Conservation (phyloP, 2,329 filamentous ascomycete species). For the Alternaria arborescens region DNA sequence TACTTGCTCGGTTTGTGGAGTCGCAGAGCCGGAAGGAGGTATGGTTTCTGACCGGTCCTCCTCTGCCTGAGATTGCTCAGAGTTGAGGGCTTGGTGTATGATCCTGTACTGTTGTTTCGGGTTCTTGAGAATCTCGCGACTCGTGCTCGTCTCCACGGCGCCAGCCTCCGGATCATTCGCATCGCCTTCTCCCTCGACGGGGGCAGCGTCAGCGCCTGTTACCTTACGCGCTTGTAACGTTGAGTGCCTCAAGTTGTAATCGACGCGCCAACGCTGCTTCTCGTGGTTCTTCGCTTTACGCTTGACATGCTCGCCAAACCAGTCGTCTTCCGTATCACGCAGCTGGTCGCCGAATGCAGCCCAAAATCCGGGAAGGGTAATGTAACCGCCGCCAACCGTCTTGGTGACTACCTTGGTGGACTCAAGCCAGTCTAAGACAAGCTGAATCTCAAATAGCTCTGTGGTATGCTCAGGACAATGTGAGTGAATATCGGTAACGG, state of each 20-base stretch:
- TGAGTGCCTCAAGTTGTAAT: slow-evolving; percentile 32
- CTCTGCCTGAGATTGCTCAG: not conserved
- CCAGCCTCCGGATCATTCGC: not conserved
- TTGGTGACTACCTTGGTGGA: slow-evolving; percentile 34
- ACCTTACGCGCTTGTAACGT: slow-evolving; percentile 14
- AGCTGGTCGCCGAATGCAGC: slow-evolving; percentile 45
- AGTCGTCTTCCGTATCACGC: slow-evolving; percentile 38
- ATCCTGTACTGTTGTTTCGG: slow-evolving; percentile 34
- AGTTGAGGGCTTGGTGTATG: slow-evolving; percentile 19
- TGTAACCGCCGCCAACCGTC: slow-evolving; percentile 30
- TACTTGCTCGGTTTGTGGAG: not conserved
- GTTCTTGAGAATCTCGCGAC: slow-evolving; percentile 26
- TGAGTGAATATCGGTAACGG: slow-evolving; percentile 61
- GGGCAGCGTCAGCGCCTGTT: not conserved
- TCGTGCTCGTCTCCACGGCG: slow-evolving; percentile 4
- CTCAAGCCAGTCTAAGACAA: slow-evolving; percentile 44
- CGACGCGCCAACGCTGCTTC: slow-evolving; percentile 34
- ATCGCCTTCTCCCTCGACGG: not conserved
- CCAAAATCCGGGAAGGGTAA: slow-evolving; percentile 38
- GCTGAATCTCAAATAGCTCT: slow-evolving; percentile 46
- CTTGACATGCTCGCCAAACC: slow-evolving; percentile 44
- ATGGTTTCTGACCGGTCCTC: not conserved
- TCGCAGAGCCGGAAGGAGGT: not conserved
- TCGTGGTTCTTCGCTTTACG: slow-evolving; percentile 31
- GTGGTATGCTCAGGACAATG: slow-evolving; percentile 37